phyloP scores from a whole-genome alignment of 164 flowering plant genomes.

The Berberis thunbergii region DNA sequence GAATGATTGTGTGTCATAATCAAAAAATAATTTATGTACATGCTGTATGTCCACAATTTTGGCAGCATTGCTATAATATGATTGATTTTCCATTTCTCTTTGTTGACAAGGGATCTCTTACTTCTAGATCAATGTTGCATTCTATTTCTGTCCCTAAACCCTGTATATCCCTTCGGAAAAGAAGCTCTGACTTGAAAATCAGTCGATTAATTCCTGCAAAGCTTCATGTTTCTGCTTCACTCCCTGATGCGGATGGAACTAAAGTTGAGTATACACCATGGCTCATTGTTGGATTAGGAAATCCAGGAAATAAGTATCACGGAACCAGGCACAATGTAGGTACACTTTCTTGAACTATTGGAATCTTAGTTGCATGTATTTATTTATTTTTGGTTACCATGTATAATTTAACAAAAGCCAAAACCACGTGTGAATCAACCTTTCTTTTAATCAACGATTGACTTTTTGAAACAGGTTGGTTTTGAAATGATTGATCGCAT shows the following conservation, averaged over 20 bases:
- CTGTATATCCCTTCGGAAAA: constrained; percentile 21
- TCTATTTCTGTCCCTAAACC: constrained; percentile 32
- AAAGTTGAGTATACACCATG: constrained; percentile 89
- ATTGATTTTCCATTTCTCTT: background rate
- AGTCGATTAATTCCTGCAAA: constrained; percentile 18
- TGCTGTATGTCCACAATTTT: too few species aligned
- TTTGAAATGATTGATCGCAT: constrained; percentile 95
- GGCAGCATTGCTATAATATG: background rate
- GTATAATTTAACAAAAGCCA: background rate
- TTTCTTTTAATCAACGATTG: background rate
- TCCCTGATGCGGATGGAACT: constrained; percentile 31
- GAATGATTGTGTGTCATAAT: too few species aligned
- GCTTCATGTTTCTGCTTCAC: constrained; percentile 38
- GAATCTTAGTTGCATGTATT: background rate
- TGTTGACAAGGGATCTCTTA: background rate
- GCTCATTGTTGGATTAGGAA: constrained; percentile 90
- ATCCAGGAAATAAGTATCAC: constrained; percentile 91
- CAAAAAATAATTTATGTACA: too few species aligned
- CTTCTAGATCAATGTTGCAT: constrained; percentile 51
- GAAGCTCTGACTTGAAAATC: constrained; percentile 14
- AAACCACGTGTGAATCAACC: background rate
- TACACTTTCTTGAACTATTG: constrained; percentile 1
- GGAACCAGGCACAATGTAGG: constrained; percentile 93
- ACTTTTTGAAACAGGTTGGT: constrained; percentile 50
- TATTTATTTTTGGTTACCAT: background rate